Evolutionary conservation across 192 early-diverging fungal genomes (phyloP), one percentile per base, ranked within the genome.

Genomic region (Dissophora ornata): DNA sequence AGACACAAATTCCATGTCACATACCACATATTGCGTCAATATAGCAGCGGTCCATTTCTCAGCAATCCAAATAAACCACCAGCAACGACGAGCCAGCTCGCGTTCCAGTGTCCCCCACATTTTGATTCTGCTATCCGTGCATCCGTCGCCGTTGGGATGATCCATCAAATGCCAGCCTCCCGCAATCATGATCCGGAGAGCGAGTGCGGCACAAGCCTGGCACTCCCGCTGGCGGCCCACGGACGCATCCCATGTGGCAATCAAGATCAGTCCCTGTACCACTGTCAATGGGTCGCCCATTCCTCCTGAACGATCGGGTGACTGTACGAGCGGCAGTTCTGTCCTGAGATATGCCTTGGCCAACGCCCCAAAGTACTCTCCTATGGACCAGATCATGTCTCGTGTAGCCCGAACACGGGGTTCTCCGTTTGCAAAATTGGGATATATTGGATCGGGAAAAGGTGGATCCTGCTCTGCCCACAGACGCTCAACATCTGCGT

Each of bases 101-200:
- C 73, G 63, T 47, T 77, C 73, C 52, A 77, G 40, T 7, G 73
- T 77, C 10, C 73, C 73, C 73, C 73, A 77, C 73, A 77, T 77
- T 49, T 67, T 77, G 45, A 77, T 77, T 34, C 65, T 67, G 32
- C 64, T 67, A 26, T 77, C 73, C 38, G 73, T 77, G 34, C 73
- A 77, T 21, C 73, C 73, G 19, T 77, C 73, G 12, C 73, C 73
- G 34, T 57, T 67, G 18, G 73, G 73, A 19, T 77, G 73, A 34
- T 77, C 73, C 73, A 77, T 77, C 28, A 77, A 30, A 46, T 77
- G 73, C 73, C 73, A 77, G 2, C 73, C 73, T 52, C 73, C 73
- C 15, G 73, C 73, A 57, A 77, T 67, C 73, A 77, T 77, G 40
- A 77, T 77, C 13, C 73, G 63, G 30, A 77, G 59, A 0, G 73